Conservation (phyloP, 352 stramenopile genomes). For the Phytopythium vexans region DNA sequence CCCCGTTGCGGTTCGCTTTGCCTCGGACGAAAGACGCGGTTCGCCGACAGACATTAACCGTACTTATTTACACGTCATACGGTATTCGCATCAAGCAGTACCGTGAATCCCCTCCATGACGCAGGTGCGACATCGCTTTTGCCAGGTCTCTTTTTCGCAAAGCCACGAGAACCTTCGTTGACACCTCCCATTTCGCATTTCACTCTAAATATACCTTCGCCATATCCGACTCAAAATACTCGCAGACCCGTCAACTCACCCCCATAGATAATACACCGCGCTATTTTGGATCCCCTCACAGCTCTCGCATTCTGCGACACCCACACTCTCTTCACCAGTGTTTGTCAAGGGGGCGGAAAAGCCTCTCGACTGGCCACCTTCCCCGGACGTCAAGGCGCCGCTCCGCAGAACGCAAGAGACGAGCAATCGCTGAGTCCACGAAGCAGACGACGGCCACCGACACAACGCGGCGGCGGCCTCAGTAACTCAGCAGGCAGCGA, state of each 20-base stretch:
- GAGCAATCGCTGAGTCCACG: not conserved
- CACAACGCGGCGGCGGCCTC: not conserved
- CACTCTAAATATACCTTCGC: too few relatives aligned
- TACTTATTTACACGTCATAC: not conserved
- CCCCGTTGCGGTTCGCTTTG: not conserved
- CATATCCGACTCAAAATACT: too few relatives aligned
- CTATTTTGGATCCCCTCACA: too few relatives aligned
- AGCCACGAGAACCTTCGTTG: not conserved
- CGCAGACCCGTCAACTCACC: too few relatives aligned
- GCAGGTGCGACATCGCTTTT: not conserved
- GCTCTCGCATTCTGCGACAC: too few relatives aligned
- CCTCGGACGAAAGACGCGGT: not conserved
- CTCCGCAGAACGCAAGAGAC: too few relatives aligned
- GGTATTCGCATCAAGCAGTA: not conserved
- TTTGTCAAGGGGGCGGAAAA: too few relatives aligned
- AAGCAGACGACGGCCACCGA: not conserved
- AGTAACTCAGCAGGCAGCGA: slow-evolving; percentile 9
- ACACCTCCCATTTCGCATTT: not conserved
- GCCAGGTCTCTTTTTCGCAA: not conserved
- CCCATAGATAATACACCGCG: too few relatives aligned
- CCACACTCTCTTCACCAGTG: too few relatives aligned
- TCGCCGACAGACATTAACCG: not conserved
- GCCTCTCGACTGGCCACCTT: too few relatives aligned
- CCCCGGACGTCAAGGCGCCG: too few relatives aligned
- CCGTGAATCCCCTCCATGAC: too few relatives aligned